phyloP scores from a whole-genome alignment of 164 flowering plant species.

The Santalum album region DNA sequence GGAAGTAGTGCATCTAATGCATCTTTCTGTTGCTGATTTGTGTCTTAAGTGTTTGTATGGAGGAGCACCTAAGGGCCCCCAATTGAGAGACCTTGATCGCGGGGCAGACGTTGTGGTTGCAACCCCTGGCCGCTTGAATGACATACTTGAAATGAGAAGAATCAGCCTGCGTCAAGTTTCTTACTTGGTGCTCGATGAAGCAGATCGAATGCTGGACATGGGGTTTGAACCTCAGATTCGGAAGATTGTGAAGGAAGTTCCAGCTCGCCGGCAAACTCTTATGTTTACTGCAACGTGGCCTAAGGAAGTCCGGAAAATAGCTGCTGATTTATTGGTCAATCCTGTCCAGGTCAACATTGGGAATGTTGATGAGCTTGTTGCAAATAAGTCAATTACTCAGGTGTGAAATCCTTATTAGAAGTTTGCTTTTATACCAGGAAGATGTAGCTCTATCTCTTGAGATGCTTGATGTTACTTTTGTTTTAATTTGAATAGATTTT shows the following conservation, averaged over 20 bases:
- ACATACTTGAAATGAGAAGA: constrained; percentile 72
- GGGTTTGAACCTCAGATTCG: constrained; percentile 96
- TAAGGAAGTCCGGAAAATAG: constrained; percentile 82
- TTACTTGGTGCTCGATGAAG: constrained; percentile 86
- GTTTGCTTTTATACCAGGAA: not conserved
- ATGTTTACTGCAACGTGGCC: constrained; percentile 99
- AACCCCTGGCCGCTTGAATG: constrained; percentile 92
- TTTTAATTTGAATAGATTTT: too few relatives aligned
- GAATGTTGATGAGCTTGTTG: constrained; percentile 79
- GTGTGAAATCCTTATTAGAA: constrained; percentile 15
- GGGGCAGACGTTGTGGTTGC: constrained; percentile 88
- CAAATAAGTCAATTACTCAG: constrained; percentile 93
- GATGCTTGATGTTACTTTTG: too few relatives aligned
- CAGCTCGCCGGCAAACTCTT: constrained; percentile 77
- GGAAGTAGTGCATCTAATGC: too few relatives aligned
- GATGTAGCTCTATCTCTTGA: too few relatives aligned
- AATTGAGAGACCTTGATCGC: constrained; percentile 59
- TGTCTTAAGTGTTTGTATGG: constrained; percentile 77
- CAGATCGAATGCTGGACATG: constrained; percentile 97
- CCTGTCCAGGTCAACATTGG: constrained; percentile 94
- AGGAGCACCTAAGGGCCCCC: constrained; percentile 91
- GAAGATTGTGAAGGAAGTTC: constrained; percentile 77
- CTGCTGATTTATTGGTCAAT: constrained; percentile 72
- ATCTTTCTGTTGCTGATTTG: too few relatives aligned
- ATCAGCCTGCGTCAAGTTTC: constrained; percentile 69